A percentile compares a stretch with the other conserved stretches of the same genome.
Conservation (phyloP, 441 rosid genomes). For the Gossypium davidsonii region DNA sequence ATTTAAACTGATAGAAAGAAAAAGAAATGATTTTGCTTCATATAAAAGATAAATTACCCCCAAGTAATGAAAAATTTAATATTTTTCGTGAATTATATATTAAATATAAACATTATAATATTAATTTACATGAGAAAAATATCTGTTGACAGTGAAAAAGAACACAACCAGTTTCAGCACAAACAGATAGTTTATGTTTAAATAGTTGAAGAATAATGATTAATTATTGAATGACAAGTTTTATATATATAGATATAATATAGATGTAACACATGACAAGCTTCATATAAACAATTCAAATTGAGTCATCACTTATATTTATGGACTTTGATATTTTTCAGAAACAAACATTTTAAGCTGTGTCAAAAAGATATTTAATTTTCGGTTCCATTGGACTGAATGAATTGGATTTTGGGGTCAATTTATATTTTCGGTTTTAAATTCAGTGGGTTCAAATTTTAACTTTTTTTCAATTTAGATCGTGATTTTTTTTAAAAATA, state of each 20-base stretch:
- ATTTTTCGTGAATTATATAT: no score
- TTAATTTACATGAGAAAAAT: neutral
- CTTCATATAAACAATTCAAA: neutral
- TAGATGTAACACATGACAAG: neutral
- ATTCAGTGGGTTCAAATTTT: no score
- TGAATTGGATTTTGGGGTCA: no score
- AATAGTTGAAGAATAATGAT: neutral
- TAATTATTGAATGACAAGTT: neutral
- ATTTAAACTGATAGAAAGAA: no score
- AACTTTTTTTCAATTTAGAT: no score
- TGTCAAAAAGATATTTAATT: no score
- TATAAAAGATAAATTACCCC: no score
- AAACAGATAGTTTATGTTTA: neutral
- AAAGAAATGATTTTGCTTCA: no score
- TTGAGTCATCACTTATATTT: neutral
- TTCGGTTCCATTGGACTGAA: no score
- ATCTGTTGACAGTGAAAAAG: neutral
- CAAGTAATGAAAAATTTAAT: no score
- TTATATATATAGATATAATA: neutral
- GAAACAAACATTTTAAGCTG: neutral
- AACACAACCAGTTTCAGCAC: no score
- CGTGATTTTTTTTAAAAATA: accelerated
- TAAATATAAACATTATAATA: neutral
- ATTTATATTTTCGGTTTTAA: no score
- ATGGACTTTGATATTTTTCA: neutral